Conservation (phyloP, 1,139 yeast species). For the Lodderomyces beijingensis region DNA sequence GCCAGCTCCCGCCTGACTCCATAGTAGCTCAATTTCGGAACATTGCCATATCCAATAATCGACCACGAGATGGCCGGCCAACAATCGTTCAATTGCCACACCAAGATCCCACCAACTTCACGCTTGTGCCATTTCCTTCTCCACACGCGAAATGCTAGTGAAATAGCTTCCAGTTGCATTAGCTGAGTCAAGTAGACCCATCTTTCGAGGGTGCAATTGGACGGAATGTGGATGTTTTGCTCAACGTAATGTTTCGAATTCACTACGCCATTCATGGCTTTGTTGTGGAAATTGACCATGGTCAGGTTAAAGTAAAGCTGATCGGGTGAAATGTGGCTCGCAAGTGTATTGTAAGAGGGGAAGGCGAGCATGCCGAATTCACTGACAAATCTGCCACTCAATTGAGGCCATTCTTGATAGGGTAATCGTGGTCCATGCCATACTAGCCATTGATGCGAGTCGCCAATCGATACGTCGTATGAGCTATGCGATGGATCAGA, state of each 20-base stretch:
- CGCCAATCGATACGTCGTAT: slow-evolving; percentile 35
- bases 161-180: slow-evolving; percentile 48
- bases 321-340: slow-evolving; percentile 26
- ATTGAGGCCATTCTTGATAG: slow-evolving; percentile 38
- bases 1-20: slow-evolving; percentile 41
- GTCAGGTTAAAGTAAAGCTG: slow-evolving; percentile 35
- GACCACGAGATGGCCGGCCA: slow-evolving; percentile 52
- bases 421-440: slow-evolving; percentile 45
- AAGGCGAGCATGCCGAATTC: slow-evolving; percentile 47
- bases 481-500: slow-evolving; percentile 25
- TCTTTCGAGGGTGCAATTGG: slow-evolving; percentile 26
- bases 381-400: slow-evolving; percentile 40
- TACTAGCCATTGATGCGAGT: slow-evolving; percentile 47
- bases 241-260: slow-evolving; percentile 40
- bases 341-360: slow-evolving; percentile 27
- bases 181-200: slow-evolving; percentile 49
- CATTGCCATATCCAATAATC: slow-evolving; percentile 33
- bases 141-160: slow-evolving; percentile 44
- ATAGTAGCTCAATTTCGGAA: slow-evolving; percentile 43
- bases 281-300: slow-evolving; percentile 36
- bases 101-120: slow-evolving; percentile 39
- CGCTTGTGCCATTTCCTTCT: slow-evolving; percentile 41
- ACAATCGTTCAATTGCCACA: slow-evolving; percentile 52
- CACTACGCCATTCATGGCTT: slow-evolving; percentile 39
- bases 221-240: slow-evolving; percentile 33